Base-by-base conservation (phyloP, 2,329 filamentous ascomycete genomes). In the Epichloe hybrida region DNA sequence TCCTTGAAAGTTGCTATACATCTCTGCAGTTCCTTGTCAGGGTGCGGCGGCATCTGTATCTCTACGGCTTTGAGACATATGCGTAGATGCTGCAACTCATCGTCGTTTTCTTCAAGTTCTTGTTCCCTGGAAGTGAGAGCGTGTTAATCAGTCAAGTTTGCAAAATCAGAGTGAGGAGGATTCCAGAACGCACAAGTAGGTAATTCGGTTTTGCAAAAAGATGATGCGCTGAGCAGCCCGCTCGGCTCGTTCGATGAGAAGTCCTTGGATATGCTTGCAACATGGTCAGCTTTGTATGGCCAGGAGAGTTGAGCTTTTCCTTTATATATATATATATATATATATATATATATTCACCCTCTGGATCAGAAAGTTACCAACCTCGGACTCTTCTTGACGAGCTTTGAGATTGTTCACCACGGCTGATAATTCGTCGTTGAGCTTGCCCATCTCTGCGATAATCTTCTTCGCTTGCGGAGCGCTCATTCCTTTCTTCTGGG, bases 41-140 rank as follows among this genome's bases (percentile, higher is more conserved):
- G 69, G 52, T 73, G 71, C 42, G 69, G 63, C 4, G 75, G 69
- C 60, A 74, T 74, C 56, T 80, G 76, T 17, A 80, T 74, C 66
- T 83, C 79, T 56, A 83, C 74, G 21, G 76, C 78, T 56, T 80
- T 78, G 54, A 82, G 70, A 59, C 78, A 75, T 54, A 86, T 77
- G 52, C 79, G 76, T 41, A 81, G 71, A 60, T 79, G 79, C 43
- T 76, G 72, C 31, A 84, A 70, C 60, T 83, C 79, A 40, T 78
- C 74, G 54, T 81, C 76, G 58, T 75, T 75, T 57, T 76, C 71
- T 46, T 73, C 68, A 23, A 77, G 69, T 56, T 81, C 75, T 38
- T 74, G 68, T 59, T 78, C 79, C 57, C 73, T 81, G 53, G 42
- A 54, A 35, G 13, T 37, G 31, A 37, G n/a, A n/a, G 11, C 7